Evolutionary conservation across 345 rosid species (phyloP), one percentile per base, ranked within the genome.

Genomic region (Eucalyptus cloeziana): DNA sequence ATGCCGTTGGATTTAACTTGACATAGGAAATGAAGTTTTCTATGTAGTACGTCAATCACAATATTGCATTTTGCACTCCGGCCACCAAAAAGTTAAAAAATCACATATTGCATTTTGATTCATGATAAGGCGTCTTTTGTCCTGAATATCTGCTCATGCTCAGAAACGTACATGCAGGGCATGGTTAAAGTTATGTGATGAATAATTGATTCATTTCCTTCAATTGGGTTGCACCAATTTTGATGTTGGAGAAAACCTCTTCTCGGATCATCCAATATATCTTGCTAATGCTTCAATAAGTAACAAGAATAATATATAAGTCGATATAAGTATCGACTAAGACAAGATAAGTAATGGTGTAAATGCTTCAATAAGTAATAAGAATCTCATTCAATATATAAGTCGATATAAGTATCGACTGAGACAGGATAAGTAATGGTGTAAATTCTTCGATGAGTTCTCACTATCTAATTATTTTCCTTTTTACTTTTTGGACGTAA

Each of bases 61-160:
- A 50, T 24, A 56, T 56, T 56, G 30, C 27, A 24, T 22, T 24
- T 56, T 24, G 30, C 67, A 25, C 31, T 25, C 67, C 0, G n/a
- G 30, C 62, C 62, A 56, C 62, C 21, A 56, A 56, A 40, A 9
- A 54, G 10, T 3, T 0, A 3, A 54, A 54, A 22, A 25, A 7
- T 56, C 30, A 22, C 62, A 56, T 25, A 11, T 60, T 60, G 67
- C 30, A 60, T 60, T 27, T 1, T 30, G 69, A 62, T 30, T 62
- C 17, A 0, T 27, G 69, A 27, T 62, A 13, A 3, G 2, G 1
- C 30, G 1, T 5, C 0, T 58, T 58, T 58, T 58, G n/a, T 58
- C 64, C 13, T 11, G 14, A 58, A 58, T 58, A 0, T 25, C 69
- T 62, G 1, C n/a, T 56, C 9, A 22, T 6, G 1, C 27, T 22